These are phyloP conservation scores for Yamadazyma taylorii DNA, from an alignment of 1,139 yeast species.

Conservation along the genomic window DNA sequence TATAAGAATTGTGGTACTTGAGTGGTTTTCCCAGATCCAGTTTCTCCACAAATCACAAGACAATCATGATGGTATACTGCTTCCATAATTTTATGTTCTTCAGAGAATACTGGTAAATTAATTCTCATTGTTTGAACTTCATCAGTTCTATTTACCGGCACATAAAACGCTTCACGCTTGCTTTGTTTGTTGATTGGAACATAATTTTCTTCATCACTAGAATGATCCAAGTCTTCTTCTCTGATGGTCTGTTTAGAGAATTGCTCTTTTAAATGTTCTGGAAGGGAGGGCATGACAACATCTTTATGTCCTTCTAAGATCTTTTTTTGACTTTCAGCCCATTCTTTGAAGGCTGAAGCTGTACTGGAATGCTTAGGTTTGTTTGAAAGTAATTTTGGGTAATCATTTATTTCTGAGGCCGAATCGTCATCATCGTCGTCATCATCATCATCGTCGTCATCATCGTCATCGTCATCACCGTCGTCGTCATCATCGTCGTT, in stretches of 20 bases:
- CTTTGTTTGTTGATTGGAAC: slow-evolving; percentile 56
- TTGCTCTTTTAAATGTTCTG: slow-evolving; percentile 47
- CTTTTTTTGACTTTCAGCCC: slow-evolving; percentile 62
- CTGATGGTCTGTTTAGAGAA: slow-evolving; percentile 46
- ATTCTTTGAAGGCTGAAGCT: slow-evolving; percentile 52
- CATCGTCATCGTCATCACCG: slow-evolving; percentile 20
- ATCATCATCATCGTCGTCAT: slow-evolving; percentile 17
- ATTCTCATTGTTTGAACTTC: slow-evolving; percentile 67
- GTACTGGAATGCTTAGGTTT: slow-evolving; percentile 44
- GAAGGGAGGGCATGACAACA: slow-evolving; percentile 49
- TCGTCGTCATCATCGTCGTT: slow-evolving; percentile 41
- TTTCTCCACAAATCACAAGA: slow-evolving; percentile 88
- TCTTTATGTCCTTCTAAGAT: slow-evolving; percentile 60
- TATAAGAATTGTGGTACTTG: slow-evolving; percentile 77
- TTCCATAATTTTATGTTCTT: slow-evolving; percentile 94
- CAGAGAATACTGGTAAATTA: slow-evolving; percentile 83
- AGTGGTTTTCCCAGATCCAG: slow-evolving; percentile 83
- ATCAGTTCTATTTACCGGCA: slow-evolving; percentile 62
- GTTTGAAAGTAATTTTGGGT: slow-evolving; percentile 35
- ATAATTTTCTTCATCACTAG: slow-evolving; percentile 56
- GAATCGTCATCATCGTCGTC: slow-evolving; percentile 21
- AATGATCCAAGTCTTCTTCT: slow-evolving; percentile 63
- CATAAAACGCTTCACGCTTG: slow-evolving; percentile 65
- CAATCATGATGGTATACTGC: slow-evolving; percentile 92
- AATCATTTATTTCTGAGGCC: slow-evolving; percentile 19